Evolutionary conservation across 1,284 basidiomycete genomes (phyloP).

Genomic region (Bjerkandera adusta): DNA sequence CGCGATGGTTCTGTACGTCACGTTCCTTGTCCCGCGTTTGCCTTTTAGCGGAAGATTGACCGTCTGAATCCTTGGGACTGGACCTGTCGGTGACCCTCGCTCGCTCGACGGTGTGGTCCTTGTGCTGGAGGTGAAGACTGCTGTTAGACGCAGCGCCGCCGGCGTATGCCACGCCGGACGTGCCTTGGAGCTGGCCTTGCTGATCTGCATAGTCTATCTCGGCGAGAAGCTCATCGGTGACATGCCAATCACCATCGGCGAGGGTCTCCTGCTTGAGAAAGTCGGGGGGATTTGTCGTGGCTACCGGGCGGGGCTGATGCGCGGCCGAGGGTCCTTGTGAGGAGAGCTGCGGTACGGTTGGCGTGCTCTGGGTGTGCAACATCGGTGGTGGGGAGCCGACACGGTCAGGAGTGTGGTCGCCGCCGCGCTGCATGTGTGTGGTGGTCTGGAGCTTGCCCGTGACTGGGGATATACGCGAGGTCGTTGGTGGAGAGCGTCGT

Average conservation of each 20-base stretch:
- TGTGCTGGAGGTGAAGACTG: slow-evolving; percentile 25
- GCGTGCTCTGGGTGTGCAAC: slow-evolving; percentile 30
- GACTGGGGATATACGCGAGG: slow-evolving; percentile 35
- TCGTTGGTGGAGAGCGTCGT: slow-evolving; percentile 39
- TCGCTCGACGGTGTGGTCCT: slow-evolving; percentile 55
- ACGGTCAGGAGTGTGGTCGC: slow-evolving; percentile 31
- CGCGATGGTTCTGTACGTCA: slow-evolving; percentile 40
- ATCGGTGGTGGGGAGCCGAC: slow-evolving; percentile 31
- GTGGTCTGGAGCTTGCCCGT: slow-evolving; percentile 41
- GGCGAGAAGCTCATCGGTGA: slow-evolving; percentile 66
- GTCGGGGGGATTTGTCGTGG: slow-evolving; percentile 47
- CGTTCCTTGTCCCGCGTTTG: slow-evolving; percentile 36
- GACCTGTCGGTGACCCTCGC: slow-evolving; percentile 48
- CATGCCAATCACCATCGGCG: slow-evolving; percentile 56
- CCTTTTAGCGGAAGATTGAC: slow-evolving; percentile 30
- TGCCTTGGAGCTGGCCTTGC: slow-evolving; percentile 37
- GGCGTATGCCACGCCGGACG: slow-evolving; percentile 49
- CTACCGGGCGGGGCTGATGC: slow-evolving; percentile 58
- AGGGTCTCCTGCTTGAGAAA: slow-evolving; percentile 48
- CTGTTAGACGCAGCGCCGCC: slow-evolving; percentile 41
- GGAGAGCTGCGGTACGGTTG: slow-evolving; percentile 31
- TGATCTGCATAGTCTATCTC: slow-evolving; percentile 62
- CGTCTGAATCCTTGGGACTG: slow-evolving; percentile 52
- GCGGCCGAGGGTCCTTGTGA: slow-evolving; percentile 30
- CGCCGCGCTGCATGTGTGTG: slow-evolving; percentile 24